Evolutionary conservation across 225 moss, liverwort and hornwort genomes (phyloP), one percentile per base, ranked within the genome.

Genomic region (Pseudisothecium myosuroides): DNA sequence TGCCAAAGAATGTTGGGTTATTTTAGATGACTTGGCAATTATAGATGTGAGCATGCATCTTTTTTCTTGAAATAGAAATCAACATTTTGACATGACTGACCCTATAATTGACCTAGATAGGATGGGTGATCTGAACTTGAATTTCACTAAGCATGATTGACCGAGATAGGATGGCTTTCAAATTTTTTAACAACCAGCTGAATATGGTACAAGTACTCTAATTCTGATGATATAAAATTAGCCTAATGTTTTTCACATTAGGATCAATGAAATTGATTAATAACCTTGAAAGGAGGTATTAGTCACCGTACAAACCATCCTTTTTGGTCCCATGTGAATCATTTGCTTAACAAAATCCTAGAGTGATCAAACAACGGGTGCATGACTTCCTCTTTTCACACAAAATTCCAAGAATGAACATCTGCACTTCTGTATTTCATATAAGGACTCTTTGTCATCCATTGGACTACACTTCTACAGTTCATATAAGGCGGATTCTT

Each of bases 211-310:
- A 7, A 3, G 0, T 19, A 20, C 18, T 55, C 15, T 55, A 55
- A 55, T 19, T 55, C 19, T 41, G 0, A 26, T 71, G 26, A 15
- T 26, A 26, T 41, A 41, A 41, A 41, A 71, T 26, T 0, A 71
- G 0, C 27, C 15, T 72, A 71, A 26, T 9, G 5, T 15, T 43
- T 27, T 71, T 27, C 3, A 27, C 15, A 15, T 27, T 16, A 43
- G 2, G 43, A 43, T 71, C 8, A 72, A 72, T 72, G 43, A 41
- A 71, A 41, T 69, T 41, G 41, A 41, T 69, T 39, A n/a, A 8
- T 39, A 69, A 39, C 3, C 24, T 4, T n/a, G 23, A 3, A 68
- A 69, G 1, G 23, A n/a, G 0, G n/a, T 6, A 1, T 1, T 16
- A 3, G 4, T 68, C 10, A 36, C 1, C 0, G 0, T 36, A 11